Conservation (phyloP, 2,329 filamentous ascomycete genomes). For the Colletotrichum costaricense region DNA sequence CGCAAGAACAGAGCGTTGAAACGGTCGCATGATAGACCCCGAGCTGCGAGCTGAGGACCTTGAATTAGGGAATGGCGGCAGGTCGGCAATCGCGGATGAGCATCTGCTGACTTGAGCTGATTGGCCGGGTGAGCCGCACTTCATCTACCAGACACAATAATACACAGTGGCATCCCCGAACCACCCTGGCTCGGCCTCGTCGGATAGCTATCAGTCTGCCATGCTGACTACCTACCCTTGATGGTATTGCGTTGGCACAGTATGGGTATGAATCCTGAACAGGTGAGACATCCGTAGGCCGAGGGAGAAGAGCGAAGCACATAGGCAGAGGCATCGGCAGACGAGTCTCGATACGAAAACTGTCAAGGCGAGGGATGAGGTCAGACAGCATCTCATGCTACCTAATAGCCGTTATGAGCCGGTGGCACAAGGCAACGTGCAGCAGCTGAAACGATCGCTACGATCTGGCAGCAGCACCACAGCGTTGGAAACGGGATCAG, state of each 20-base stretch:
- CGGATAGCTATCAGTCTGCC: background rate
- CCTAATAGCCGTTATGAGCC: background rate
- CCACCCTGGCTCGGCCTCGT: background rate
- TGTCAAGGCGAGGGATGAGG: constrained; percentile 4
- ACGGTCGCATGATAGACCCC: constrained; percentile 12
- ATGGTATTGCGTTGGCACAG: background rate
- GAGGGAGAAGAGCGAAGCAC: background rate
- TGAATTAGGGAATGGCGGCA: background rate
- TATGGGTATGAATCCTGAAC: background rate
- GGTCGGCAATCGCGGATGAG: constrained; percentile 18
- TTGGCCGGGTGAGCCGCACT: constrained; percentile 20
- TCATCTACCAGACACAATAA: background rate
- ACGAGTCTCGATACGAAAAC: background rate
- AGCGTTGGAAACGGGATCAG: constrained; percentile 5
- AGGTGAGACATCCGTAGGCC: background rate
- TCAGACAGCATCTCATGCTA: constrained; percentile 20
- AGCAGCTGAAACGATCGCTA: constrained; percentile 25
- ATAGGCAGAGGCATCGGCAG: background rate
- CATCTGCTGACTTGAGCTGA: background rate
- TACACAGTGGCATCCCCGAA: background rate
- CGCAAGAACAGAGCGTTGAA: constrained; percentile 29
- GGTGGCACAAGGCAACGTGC: constrained; percentile 20
- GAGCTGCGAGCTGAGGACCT: background rate
- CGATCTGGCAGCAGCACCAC: constrained; percentile 9
- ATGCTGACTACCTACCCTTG: background rate